Conservation (phyloP, 371 early-diverging fungal species). For the Apophysomyces trapeziformis region DNA sequence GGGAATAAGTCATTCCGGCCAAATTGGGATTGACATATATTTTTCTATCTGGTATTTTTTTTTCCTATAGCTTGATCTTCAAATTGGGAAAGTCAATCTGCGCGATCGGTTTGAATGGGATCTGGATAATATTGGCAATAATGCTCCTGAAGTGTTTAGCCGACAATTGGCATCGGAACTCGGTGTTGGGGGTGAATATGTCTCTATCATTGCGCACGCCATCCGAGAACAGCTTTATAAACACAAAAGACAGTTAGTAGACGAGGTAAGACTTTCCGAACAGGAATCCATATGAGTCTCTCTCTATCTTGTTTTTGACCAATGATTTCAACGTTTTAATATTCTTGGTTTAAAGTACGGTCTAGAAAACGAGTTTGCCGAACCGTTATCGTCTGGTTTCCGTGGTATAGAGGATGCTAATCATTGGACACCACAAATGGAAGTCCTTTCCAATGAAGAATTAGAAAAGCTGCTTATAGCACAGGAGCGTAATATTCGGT, state of each 20-base stretch:
- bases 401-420: conserved; percentile 71
- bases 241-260: conserved; percentile 69
- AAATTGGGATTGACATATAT: no score
- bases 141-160: conserved; percentile 87
- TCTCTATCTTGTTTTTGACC: no score
- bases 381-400: conserved; percentile 60
- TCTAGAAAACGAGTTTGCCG: conserved; percentile 44
- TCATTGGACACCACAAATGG: conserved; percentile 83
- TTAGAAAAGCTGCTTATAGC: conserved; percentile 79
- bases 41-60: neutral
- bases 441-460: conserved; percentile 79
- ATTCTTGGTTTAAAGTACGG: conserved; percentile 18
- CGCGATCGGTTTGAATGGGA: conserved; percentile 97
- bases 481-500: conserved; percentile 81
- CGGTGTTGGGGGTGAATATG: conserved; percentile 92
- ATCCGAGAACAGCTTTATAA: conserved; percentile 87
- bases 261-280: conserved; percentile 38
- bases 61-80: conserved; percentile 74
- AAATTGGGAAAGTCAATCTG: conserved; percentile 81
- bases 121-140: conserved; percentile 60
- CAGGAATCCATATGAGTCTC: no score
- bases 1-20: neutral
- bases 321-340: no score
- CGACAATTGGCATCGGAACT: conserved; percentile 79
- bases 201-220: conserved; percentile 82